A percentile compares a stretch with the other conserved stretches of the same genome.
phyloP scores from a whole-genome alignment of 495 filamentous ascomycete genomes.

The Xylaria grammica region DNA sequence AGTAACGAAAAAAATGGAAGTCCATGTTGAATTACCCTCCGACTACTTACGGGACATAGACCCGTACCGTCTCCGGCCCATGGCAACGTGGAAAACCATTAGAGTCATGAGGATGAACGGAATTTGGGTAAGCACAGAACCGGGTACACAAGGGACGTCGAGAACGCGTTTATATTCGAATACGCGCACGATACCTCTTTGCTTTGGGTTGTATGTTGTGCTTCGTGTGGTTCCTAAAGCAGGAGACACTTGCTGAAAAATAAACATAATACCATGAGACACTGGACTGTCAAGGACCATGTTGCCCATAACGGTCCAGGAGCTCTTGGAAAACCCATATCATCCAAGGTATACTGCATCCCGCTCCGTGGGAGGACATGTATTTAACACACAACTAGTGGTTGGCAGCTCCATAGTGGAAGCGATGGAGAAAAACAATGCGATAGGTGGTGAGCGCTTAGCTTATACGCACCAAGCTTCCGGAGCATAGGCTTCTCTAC shows the following conservation, averaged over 20 bases:
- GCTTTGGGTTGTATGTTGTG: slow-evolving; percentile 1
- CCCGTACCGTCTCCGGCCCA: not conserved
- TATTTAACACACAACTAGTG: not conserved
- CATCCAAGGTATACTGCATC: not conserved
- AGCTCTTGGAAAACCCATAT: not conserved
- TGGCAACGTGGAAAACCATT: too few relatives aligned
- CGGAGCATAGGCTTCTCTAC: not conserved
- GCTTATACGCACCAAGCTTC: not conserved
- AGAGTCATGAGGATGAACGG: not conserved
- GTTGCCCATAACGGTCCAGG: not conserved
- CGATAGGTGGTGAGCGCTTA: not conserved
- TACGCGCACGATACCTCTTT: not conserved
- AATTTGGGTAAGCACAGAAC: not conserved
- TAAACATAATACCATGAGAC: not conserved
- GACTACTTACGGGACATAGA: not conserved
- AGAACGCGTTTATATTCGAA: not conserved
- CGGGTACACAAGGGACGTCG: not conserved
- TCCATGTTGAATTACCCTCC: not conserved
- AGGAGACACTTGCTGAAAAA: too few relatives aligned
- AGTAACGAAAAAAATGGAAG: not conserved
- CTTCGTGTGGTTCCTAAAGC: not conserved
- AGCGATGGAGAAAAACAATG: not conserved
- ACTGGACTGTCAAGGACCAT: not conserved
- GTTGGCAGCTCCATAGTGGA: not conserved
- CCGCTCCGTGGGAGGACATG: too few relatives aligned